Evolutionary conservation across 345 rosid genomes (phyloP).

Genomic region (Eucalyptus shirleyi): DNA sequence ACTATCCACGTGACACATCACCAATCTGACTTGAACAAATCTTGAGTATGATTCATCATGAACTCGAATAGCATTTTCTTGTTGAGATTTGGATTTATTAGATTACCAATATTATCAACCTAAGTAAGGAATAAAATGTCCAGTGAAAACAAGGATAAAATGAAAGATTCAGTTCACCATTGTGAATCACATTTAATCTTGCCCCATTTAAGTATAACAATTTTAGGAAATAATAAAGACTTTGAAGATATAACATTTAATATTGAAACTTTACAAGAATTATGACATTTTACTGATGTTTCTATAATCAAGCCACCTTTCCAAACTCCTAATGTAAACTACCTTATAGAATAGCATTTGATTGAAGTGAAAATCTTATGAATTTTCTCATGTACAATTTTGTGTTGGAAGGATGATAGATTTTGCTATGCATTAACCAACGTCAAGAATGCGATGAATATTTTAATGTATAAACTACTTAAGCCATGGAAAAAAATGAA

Average conservation of each 20-base stretch:
- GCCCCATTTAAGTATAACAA: background rate
- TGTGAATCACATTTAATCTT: background rate
- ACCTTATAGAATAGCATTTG: background rate
- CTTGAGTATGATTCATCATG: too few species aligned
- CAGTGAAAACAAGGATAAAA: background rate
- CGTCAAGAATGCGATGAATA: background rate
- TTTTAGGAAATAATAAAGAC: too few species aligned
- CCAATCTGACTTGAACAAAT: too few species aligned
- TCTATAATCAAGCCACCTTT: background rate
- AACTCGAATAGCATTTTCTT: background rate
- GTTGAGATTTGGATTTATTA: background rate
- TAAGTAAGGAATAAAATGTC: too few species aligned
- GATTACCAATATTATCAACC: fast-evolving
- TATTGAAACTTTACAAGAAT: too few species aligned
- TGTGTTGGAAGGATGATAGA: too few species aligned
- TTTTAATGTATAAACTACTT: background rate
- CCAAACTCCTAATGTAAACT: background rate
- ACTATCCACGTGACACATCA: fast-evolving
- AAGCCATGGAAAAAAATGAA: background rate
- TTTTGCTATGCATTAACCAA: background rate
- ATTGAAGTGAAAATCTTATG: background rate
- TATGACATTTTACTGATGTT: background rate
- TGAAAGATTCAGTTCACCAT: background rate
- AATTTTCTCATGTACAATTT: background rate
- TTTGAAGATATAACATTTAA: background rate